A percentile compares a stretch with the other conserved stretches of the same genome.
Conservation (phyloP, 2,329 filamentous ascomycete genomes). For the Colletotrichum tropicale region DNA sequence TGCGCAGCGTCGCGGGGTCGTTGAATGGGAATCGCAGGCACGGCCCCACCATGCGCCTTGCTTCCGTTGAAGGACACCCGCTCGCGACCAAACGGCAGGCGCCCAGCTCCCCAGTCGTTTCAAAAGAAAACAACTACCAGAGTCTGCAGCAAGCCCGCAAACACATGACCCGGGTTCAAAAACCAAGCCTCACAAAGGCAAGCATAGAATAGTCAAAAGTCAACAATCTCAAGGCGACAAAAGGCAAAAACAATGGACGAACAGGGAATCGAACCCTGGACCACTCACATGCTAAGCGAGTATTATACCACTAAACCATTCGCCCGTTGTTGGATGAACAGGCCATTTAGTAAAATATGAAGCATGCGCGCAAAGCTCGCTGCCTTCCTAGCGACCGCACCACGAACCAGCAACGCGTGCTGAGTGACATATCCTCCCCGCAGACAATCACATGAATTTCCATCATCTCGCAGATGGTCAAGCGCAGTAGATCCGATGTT, state of each 20-base stretch:
- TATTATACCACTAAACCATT: conserved; percentile 22
- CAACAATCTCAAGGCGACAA: fast-evolving
- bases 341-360: too few relatives aligned
- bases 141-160: neutral
- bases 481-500: fast-evolving
- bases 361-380: fast-evolving
- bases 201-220: fast-evolving
- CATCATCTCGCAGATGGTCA: fast-evolving
- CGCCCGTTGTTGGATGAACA: neutral
- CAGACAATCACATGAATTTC: neutral
- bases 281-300: conserved; percentile 21
- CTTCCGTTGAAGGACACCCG: neutral
- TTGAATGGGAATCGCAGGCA: neutral
- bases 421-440: neutral
- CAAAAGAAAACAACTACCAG: neutral
- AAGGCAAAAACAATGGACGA: neutral
- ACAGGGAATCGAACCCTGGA: conserved; percentile 20
- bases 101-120: fast-evolving
- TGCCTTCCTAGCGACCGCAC: neutral
- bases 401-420: neutral
- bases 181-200: fast-evolving
- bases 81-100: neutral
- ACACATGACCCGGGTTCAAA: fast-evolving
- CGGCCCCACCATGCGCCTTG: neutral
- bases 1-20: neutral